Percentiles rank a stretch among this genome's conserved stretches.
Evolutionary conservation across 1,139 yeast species (phyloP).

Genomic region (Spencermartinsiella ligniputridi): DNA sequence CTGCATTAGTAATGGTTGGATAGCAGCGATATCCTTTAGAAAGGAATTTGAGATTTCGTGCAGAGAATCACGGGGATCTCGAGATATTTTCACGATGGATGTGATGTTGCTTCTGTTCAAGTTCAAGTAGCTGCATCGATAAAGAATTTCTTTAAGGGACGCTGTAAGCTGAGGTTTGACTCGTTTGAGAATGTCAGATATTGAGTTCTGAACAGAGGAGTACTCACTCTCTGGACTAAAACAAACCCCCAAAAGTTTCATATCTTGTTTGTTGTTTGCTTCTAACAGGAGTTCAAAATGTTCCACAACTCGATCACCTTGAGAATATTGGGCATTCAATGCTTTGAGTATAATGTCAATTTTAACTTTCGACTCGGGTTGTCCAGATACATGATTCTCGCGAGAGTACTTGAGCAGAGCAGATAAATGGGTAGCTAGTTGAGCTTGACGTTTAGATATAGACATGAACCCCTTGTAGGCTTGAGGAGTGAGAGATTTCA

Average conservation of each 20-base stretch:
- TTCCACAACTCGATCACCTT: not conserved
- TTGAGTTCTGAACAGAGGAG: conserved; percentile 52
- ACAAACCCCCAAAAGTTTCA: conserved; percentile 18
- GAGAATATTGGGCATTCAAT: not conserved
- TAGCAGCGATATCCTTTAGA: conserved; percentile 55
- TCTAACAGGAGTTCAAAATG: not conserved
- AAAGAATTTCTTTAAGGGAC: conserved; percentile 48
- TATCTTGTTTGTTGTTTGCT: conserved; percentile 14
- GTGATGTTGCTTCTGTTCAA: conserved; percentile 64
- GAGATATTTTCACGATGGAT: conserved; percentile 47
- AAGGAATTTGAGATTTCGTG: conserved; percentile 46
- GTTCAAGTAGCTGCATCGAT: conserved; percentile 57
- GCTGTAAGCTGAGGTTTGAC: conserved; percentile 8
- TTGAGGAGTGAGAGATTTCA: conserved; percentile 49
- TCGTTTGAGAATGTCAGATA: conserved; percentile 56
- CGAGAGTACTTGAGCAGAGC: conserved; percentile 1
- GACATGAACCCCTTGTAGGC: conserved; percentile 65
- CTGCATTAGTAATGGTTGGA: conserved; percentile 62
- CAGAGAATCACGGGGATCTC: conserved; percentile 35
- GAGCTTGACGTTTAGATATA: conserved; percentile 57
- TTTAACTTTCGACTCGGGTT: conserved; percentile 32
- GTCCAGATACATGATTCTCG: conserved; percentile 16
- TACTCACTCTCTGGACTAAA: conserved; percentile 58
- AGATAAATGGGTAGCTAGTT: not conserved
- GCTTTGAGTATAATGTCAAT: conserved; percentile 39